A percentile compares a stretch with the other conserved stretches of the same genome.
These are phyloP conservation scores for Ustilago curta DNA, from an alignment of 1,284 basidiomycete genomes.

Conservation along the genomic window DNA sequence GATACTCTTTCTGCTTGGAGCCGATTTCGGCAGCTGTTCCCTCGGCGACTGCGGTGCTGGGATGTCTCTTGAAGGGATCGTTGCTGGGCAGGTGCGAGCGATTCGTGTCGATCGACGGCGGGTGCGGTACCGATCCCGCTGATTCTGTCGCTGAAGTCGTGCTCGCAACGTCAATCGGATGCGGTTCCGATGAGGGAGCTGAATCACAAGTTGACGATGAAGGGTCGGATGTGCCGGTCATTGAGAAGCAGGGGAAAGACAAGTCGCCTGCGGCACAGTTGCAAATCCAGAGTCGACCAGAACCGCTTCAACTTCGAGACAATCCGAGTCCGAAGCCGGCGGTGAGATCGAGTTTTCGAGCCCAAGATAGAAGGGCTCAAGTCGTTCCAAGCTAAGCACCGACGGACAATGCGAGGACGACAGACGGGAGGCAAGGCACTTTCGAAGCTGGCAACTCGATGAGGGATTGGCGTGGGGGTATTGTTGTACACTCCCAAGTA, in stretches of 20 bases:
- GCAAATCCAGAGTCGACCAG: background rate
- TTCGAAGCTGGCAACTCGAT: background rate
- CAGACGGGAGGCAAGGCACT: background rate
- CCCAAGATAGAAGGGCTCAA: background rate
- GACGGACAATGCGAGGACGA: background rate
- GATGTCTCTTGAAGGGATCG: conserved; percentile 32
- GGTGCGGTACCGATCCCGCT: conserved; percentile 9
- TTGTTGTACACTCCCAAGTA: background rate
- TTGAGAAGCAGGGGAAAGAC: conserved; percentile 17
- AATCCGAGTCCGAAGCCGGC: background rate
- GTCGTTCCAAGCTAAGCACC: background rate
- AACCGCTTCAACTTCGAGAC: background rate
- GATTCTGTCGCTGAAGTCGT: background rate
- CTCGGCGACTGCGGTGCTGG: conserved; percentile 31
- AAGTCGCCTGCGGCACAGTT: background rate
- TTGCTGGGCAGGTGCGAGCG: conserved; percentile 31
- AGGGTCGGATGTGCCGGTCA: conserved; percentile 30
- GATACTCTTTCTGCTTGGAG: conserved; percentile 40
- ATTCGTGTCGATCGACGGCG: conserved; percentile 31
- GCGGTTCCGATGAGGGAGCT: conserved; percentile 7
- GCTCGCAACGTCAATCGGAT: background rate
- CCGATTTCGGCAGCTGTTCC: conserved; percentile 37
- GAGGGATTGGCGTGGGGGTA: background rate
- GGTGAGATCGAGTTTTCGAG: background rate
- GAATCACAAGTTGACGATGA: conserved; percentile 19